These are phyloP conservation scores for Miamiensis avidus DNA, from an alignment of 169 alveolate species.

Conservation along the genomic window DNA sequence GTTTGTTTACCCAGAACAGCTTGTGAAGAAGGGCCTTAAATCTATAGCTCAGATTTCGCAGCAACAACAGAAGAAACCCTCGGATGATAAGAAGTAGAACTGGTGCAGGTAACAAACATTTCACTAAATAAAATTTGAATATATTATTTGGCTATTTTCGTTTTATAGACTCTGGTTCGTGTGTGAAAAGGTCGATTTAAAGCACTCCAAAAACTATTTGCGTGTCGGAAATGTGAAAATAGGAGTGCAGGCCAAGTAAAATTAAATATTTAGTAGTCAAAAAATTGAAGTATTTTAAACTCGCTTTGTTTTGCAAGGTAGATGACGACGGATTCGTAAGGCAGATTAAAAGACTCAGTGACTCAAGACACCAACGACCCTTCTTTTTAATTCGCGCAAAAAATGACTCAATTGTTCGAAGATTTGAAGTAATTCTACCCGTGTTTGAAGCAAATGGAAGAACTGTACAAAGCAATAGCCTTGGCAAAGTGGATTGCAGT, in stretches of 20 bases:
- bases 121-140: background rate
- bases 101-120: background rate
- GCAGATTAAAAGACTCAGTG: constrained; percentile 31
- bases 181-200: constrained; percentile 13
- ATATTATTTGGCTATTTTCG: background rate
- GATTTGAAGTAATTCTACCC: constrained; percentile 1
- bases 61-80: background rate
- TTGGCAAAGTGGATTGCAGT: constrained; percentile 22
- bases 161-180: constrained; percentile 42
- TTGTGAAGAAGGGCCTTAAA: background rate
- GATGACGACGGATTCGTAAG: constrained; percentile 23
- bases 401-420: constrained; percentile 13
- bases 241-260: constrained; percentile 18
- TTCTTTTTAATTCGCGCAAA: constrained; percentile 21
- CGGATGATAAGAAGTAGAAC: background rate
- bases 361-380: constrained; percentile 22
- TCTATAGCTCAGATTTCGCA: background rate
- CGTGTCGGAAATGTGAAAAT: constrained; percentile 10
- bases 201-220: background rate
- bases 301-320: constrained; percentile 4
- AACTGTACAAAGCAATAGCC: constrained; percentile 28
- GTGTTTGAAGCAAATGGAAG: constrained; percentile 15
- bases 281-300: too few species aligned
- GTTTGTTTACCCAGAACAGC: constrained; percentile 25
- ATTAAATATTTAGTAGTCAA: too few species aligned